Base-by-base conservation (phyloP, 108 stramenopile species). In the Skeletonema grethae region DNA sequence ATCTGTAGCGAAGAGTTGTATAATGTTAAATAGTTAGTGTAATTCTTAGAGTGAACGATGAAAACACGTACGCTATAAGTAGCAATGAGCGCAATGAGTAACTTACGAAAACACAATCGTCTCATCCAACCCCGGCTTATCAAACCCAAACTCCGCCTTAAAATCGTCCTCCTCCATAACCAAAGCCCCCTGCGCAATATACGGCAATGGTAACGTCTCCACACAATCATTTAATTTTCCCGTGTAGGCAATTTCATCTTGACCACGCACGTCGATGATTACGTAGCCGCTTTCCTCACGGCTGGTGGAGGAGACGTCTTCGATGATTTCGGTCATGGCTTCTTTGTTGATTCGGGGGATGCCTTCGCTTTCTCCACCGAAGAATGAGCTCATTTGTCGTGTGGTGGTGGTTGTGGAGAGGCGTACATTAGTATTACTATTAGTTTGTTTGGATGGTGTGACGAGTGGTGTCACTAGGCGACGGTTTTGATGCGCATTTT, bases 141-240 rank as follows among this genome's bases (percentile, higher is more conserved):
- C 75, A 77, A 93, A 93, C 30, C 87, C 85, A 84, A 68, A 89
- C 11, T 63, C 16, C 25, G 88, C 88, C 67, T 88, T 80, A 79
- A 93, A 93, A 48, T 89, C 89, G 10, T 88, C 88, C n/a, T 86
- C 85, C n/a, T 88, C 87, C 83, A 90, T 71, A 16, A 60, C 45
- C 45, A 90, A 85, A 3, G 83, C 87, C 46, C 87, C 79, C 45
- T 79, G 46, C 11, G 80, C 80, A 61, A 87, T 90, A 22, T 78
- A 62, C 13, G 80, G 83, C 29, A 93, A 61, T 4, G 92, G 92
- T 13, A 93, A 64, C 31, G 86, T 89, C 4, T 76, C 41, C 5
- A 87, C 86, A 63, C 77, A 77, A 25, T 79, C 77, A 46, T 79
- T 43, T 46, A 93, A 57, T 74, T 89, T 89, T 36, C 92, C 92